phyloP scores from a whole-genome alignment of 768 basidiomycete genomes.

The Trametes sanguinea region DNA sequence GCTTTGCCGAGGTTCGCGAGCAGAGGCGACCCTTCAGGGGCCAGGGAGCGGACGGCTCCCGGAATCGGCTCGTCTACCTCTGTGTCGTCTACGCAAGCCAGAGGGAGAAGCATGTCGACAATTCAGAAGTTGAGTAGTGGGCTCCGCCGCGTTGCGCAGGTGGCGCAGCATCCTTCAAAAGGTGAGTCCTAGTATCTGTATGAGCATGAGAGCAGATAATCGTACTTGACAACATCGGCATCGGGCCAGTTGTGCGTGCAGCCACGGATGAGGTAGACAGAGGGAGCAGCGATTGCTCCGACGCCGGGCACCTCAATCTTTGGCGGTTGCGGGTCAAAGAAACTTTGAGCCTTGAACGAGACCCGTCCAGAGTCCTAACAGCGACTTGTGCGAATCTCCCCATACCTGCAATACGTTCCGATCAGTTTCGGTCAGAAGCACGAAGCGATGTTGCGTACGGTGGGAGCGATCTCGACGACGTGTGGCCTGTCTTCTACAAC shows the following conservation, averaged over 20 bases:
- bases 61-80: neutral
- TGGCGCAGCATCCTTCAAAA: slow-evolving; percentile 11
- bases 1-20: slow-evolving; percentile 21
- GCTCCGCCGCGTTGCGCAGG: slow-evolving; percentile 2
- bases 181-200: neutral
- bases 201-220: neutral
- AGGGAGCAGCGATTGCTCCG: neutral
- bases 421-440: neutral
- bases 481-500: slow-evolving; percentile 20
- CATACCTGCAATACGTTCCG: neutral
- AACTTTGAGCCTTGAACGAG: slow-evolving; percentile 7
- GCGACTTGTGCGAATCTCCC: neutral
- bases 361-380: slow-evolving; percentile 10
- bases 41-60: slow-evolving; percentile 10
- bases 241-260: slow-evolving; percentile 22
- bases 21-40: slow-evolving; percentile 15
- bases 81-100: slow-evolving; percentile 11
- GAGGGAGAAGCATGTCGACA: slow-evolving; percentile 18
- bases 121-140: slow-evolving; percentile 11
- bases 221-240: neutral
- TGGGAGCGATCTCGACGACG: slow-evolving; percentile 41
- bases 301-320: slow-evolving; percentile 8
- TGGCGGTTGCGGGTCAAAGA: slow-evolving; percentile 11
- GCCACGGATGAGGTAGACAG: slow-evolving; percentile 11
- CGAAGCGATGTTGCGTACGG: neutral